Base-by-base conservation (phyloP, 148 eudicot genomes). In the Diospyros lotus region DNA sequence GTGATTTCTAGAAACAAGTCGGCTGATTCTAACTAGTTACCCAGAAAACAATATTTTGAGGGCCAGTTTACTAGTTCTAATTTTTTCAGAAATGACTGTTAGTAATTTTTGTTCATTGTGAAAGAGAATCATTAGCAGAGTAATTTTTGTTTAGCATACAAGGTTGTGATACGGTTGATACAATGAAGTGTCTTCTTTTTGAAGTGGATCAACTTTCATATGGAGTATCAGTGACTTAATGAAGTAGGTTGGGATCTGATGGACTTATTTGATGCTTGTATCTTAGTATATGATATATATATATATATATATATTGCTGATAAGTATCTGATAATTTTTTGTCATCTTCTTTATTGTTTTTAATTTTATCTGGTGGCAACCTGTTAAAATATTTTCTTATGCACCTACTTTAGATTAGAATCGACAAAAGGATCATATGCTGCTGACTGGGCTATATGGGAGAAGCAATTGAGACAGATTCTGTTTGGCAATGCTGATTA, bases 361-460 rank as follows among this genome's bases (percentile, higher is more conserved):
- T n/a, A 2, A 55, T 18, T 40, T 43, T 66, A 55, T 65, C 28
- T 56, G 5, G 71, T 40, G 42, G 72, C 63, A 61, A 68, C 58
- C 43, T 50, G 43, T 68, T 38, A 52, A 41, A 39, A 46, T n/a
- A 18, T 66, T 42, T 10, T 53, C 38, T 64, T 58, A 62, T 59
- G 60, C 72, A 73, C 54, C 64, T 67, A 65, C 72, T 69, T 60
- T 82, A 95, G 98, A 74, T n/a, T 80, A 85, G 98, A 95, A 28
- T 79, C 98, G 50, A 84, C 83, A 40, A 95, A 95, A 86, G 97
- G 98, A 61, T 51, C 96, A 68, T 95, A 92, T 85, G 89, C 83
- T 15, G 76, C 68, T 58, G 97, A 92, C 66, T 92, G 97, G 98
- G 78, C 77, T 56, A 84, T 81, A 60, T 95, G 98, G 98, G 98